phyloP scores from a whole-genome alignment of 2,329 filamentous ascomycete genomes.

The Catunica adiposa region DNA sequence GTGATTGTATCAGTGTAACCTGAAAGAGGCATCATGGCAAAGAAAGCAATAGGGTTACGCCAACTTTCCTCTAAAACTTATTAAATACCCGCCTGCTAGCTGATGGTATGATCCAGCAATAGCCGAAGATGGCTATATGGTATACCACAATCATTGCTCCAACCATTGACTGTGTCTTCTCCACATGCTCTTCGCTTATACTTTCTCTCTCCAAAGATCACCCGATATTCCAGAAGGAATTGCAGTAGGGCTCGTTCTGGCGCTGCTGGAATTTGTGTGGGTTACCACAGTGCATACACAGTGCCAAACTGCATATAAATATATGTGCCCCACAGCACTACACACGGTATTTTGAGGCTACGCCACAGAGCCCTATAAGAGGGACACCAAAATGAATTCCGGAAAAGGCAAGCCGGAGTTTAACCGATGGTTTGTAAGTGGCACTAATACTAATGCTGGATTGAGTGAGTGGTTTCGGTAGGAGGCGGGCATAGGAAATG shows the following conservation, averaged over 20 bases:
- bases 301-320: background rate
- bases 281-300: background rate
- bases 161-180: background rate
- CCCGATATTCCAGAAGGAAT: background rate
- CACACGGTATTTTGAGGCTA: constrained; percentile 1
- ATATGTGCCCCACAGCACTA: background rate
- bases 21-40: no score
- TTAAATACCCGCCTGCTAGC: no score
- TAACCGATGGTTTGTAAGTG: constrained; percentile 2
- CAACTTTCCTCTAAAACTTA: no score
- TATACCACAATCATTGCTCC: background rate
- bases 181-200: background rate
- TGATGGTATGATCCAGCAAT: background rate
- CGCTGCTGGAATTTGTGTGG: background rate
- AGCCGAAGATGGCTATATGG: background rate
- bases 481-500: background rate
- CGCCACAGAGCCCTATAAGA: constrained; percentile 2
- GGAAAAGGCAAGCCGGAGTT: constrained; percentile 1
- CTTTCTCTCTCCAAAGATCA: background rate
- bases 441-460: background rate
- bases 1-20: background rate
- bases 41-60: no score
- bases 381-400: constrained; percentile 2
- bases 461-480: background rate
- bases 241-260: background rate